A percentile compares a stretch with the other conserved stretches of the same genome.
Evolutionary conservation across 2,329 filamentous ascomycete species (phyloP).

Genomic region (Trichophyton mentagrophytes): DNA sequence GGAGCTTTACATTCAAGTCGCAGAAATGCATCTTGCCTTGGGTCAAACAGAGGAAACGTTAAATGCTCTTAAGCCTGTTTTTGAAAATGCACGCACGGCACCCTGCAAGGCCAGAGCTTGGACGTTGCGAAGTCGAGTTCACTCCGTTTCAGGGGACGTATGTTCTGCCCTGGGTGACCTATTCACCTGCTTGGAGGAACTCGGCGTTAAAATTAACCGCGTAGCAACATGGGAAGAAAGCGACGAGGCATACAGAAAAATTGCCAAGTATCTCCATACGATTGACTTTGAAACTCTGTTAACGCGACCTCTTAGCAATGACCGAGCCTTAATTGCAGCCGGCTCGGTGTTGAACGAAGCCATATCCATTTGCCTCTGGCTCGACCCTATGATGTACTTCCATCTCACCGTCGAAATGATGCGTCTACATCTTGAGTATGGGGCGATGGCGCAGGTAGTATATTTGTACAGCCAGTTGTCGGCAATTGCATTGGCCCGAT

Average conservation of each 20-base stretch:
- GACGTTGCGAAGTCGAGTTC: constrained; percentile 69
- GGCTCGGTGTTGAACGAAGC: constrained; percentile 47
- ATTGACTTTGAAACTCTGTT: constrained; percentile 38
- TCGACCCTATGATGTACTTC: constrained; percentile 46
- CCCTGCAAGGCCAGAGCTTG: constrained; percentile 75
- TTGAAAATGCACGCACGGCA: constrained; percentile 54
- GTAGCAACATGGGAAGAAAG: constrained; percentile 62
- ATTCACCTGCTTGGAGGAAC: constrained; percentile 55
- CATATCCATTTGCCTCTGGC: constrained; percentile 48
- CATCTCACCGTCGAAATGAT: constrained; percentile 47
- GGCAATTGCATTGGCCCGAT: constrained; percentile 44
- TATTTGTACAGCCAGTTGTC: constrained; percentile 48
- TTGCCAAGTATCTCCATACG: constrained; percentile 47
- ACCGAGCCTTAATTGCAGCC: constrained; percentile 32
- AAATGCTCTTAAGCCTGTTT: constrained; percentile 55
- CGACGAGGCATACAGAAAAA: constrained; percentile 57
- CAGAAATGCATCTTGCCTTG: constrained; percentile 73
- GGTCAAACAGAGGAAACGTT: constrained; percentile 56
- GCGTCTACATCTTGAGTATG: constrained; percentile 41
- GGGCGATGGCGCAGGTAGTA: constrained; percentile 45
- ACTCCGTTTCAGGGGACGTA: constrained; percentile 60
- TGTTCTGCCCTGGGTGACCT: constrained; percentile 55
- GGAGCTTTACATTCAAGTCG: constrained; percentile 61
- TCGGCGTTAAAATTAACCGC: constrained; percentile 55
- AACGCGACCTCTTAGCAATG: constrained; percentile 30